Evolutionary conservation across 108 stramenopile genomes (phyloP), one percentile per base, ranked within the genome.

Genomic region (Nannochloropsis salina): DNA sequence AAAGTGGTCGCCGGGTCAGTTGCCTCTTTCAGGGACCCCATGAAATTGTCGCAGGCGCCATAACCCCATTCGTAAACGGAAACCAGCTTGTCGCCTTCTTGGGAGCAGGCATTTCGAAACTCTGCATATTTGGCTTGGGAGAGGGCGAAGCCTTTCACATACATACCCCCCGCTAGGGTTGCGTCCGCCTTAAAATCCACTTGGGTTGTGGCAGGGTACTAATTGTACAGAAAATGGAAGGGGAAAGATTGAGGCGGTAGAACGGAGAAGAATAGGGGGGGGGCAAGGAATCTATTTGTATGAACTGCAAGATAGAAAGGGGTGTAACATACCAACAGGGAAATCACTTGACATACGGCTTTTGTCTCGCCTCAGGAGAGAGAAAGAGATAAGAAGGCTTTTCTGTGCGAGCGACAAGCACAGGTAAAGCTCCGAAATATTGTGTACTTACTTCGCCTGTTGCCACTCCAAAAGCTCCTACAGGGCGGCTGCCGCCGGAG

Each of bases 181-280:
- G 61, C 61, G n/a, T 74, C 61, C 61, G 61, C 61, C n/a, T 74
- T 74, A n/a, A 74, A 74, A 74, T 74, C 61, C 6, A 74, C 61
- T 15, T 15, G 15, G 61, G 61, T 74, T 6, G 61, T n/a, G n/a
- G 61, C 61, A 74, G 15, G 20, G 61, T 74, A 74, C 61, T 74
- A 6, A 31, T 31, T 31, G 31, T 1, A 31, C 31, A 31, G 31
- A 31, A 31, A 31, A 31, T 31, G 0, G 31, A 31, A 31, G 31
- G 31, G 31, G 31, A 31, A 31, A 31, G 31, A 31, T 31, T 31
- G 31, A 31, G 31, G 31, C 31, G 31, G 31, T 31, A 31, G 31
- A 31, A 31, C 31, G 31, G 31, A 31, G 31, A 31, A 31, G 31
- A 1, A 1, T 31, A 31, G 31, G 31, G 31, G 31, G 31, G 31